phyloP scores from a whole-genome alignment of 257 asterid species.

The Fraxinus anomala region DNA sequence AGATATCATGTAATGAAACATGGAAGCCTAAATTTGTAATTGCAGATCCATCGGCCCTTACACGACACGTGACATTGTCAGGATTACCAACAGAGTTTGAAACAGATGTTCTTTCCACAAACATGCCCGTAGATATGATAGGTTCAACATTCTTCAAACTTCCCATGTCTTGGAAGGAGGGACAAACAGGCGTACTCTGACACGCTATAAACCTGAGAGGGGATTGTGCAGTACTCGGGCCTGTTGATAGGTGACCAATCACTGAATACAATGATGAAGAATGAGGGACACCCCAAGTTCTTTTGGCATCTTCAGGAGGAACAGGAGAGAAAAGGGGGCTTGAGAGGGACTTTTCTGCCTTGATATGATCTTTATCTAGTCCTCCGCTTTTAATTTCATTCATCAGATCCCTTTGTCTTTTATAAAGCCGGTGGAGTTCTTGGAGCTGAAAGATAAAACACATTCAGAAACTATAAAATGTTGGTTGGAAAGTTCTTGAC shows the following conservation, averaged over 20 bases:
- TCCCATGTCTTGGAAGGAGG: conserved; percentile 21
- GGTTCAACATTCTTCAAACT: conserved; percentile 21
- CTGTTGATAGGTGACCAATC: conserved; percentile 26
- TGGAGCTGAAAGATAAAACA: conserved; percentile 49
- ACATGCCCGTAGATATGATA: conserved; percentile 15
- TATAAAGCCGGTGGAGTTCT: conserved; percentile 81
- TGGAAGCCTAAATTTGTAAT: conserved; percentile 33
- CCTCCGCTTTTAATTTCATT: conserved; percentile 41
- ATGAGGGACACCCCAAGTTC: conserved; percentile 32
- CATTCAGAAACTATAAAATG: neutral
- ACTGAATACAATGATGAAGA: conserved; percentile 31
- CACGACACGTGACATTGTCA: conserved; percentile 5
- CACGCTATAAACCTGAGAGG: conserved; percentile 24
- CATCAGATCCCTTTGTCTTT: conserved; percentile 72
- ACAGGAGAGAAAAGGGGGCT: conserved; percentile 25
- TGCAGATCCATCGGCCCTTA: conserved; percentile 23
- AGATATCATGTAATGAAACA: conserved; percentile 32
- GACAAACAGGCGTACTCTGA: conserved; percentile 16
- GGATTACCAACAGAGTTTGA: conserved; percentile 22
- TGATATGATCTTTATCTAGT: conserved; percentile 18
- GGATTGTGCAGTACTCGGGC: conserved; percentile 19
- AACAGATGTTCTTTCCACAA: conserved; percentile 25
- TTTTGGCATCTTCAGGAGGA: conserved; percentile 29
- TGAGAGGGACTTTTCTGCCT: conserved; percentile 33
- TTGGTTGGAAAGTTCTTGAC: neutral